These are phyloP conservation scores for Hymenoscyphus fructigenus DNA, from an alignment of 2,329 filamentous ascomycete species.

Conservation along the genomic window DNA sequence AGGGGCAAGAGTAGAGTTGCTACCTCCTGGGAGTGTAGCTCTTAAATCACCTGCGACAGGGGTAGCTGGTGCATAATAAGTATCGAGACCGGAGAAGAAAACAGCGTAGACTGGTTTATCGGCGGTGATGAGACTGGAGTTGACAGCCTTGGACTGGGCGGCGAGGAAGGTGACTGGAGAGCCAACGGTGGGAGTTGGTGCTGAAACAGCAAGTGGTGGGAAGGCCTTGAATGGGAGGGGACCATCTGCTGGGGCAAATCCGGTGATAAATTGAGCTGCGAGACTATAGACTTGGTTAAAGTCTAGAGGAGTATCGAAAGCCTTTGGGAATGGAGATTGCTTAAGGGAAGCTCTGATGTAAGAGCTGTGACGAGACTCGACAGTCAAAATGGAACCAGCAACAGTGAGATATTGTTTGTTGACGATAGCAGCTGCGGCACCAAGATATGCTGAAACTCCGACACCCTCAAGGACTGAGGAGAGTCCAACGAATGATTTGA, in stretches of 20 bases:
- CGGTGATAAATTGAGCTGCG: slow-evolving; percentile 59
- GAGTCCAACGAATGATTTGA: slow-evolving; percentile 50
- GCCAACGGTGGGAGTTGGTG: slow-evolving; percentile 16
- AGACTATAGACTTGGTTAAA: slow-evolving; percentile 63
- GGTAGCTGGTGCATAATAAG: slow-evolving; percentile 27
- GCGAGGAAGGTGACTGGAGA: slow-evolving; percentile 28
- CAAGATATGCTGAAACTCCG: slow-evolving; percentile 60
- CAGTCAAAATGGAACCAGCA: slow-evolving; percentile 62
- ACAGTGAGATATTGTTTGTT: slow-evolving; percentile 58
- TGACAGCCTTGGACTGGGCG: slow-evolving; percentile 14
- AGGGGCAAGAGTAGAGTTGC: slow-evolving; percentile 22
- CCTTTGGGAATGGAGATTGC: slow-evolving; percentile 54
- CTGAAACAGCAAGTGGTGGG: slow-evolving; percentile 43
- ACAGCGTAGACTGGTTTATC: slow-evolving; percentile 37
- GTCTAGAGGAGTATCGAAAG: slow-evolving; percentile 59
- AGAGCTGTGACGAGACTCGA: slow-evolving; percentile 63
- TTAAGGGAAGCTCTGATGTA: slow-evolving; percentile 54
- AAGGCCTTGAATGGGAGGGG: slow-evolving; percentile 59
- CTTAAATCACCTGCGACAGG: slow-evolving; percentile 21
- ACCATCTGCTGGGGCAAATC: slow-evolving; percentile 19
- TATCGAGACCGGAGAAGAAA: slow-evolving; percentile 38
- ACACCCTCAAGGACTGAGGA: slow-evolving; percentile 57
- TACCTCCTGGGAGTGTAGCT: slow-evolving; percentile 15
- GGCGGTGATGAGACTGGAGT: slow-evolving; percentile 15
- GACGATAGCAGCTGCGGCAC: slow-evolving; percentile 58